Evolutionary conservation across 2,329 filamentous ascomycete genomes (phyloP).

Genomic region (Fusarium liriodendri): DNA sequence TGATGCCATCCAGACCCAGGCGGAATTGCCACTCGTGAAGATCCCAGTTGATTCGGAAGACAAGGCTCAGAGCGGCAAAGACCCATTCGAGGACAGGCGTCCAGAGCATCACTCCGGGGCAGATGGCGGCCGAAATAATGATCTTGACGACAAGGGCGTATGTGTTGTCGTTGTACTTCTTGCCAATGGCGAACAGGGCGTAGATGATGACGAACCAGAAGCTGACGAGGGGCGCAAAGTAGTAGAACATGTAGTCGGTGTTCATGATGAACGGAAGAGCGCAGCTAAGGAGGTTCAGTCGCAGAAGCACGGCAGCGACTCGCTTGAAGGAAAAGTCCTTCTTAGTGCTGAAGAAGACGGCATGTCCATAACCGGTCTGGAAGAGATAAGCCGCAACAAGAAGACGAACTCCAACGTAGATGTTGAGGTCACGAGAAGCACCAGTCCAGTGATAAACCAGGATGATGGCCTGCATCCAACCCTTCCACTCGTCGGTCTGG

Average conservation of each 20-base stretch:
- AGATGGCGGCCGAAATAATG: constrained; percentile 52
- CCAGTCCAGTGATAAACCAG: constrained; percentile 65
- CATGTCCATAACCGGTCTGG: constrained; percentile 70
- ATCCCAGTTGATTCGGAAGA: constrained; percentile 62
- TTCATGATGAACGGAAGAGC: constrained; percentile 67
- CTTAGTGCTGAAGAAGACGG: constrained; percentile 66
- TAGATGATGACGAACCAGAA: constrained; percentile 72
- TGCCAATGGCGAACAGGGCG: constrained; percentile 59
- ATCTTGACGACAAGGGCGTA: constrained; percentile 61
- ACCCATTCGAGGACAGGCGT: constrained; percentile 36
- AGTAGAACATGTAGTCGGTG: constrained; percentile 63
- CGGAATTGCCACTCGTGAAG: constrained; percentile 61
- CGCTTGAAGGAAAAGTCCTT: constrained; percentile 67
- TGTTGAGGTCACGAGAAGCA: constrained; percentile 57
- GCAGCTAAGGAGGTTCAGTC: constrained; percentile 66
- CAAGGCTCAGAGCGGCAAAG: constrained; percentile 46
- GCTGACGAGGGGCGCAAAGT: constrained; percentile 67
- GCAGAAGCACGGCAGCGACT: constrained; percentile 62
- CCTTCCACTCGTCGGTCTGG: constrained; percentile 74
- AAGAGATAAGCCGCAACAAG: constrained; percentile 72
- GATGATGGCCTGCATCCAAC: constrained; percentile 68
- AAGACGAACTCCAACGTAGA: constrained; percentile 66
- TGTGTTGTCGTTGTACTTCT: constrained; percentile 55
- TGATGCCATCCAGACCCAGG: constrained; percentile 63
- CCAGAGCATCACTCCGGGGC: constrained; percentile 44